These are phyloP conservation scores for Tarenaya hassleriana DNA, from an alignment of 345 rosid genomes.

Conservation along the genomic window DNA sequence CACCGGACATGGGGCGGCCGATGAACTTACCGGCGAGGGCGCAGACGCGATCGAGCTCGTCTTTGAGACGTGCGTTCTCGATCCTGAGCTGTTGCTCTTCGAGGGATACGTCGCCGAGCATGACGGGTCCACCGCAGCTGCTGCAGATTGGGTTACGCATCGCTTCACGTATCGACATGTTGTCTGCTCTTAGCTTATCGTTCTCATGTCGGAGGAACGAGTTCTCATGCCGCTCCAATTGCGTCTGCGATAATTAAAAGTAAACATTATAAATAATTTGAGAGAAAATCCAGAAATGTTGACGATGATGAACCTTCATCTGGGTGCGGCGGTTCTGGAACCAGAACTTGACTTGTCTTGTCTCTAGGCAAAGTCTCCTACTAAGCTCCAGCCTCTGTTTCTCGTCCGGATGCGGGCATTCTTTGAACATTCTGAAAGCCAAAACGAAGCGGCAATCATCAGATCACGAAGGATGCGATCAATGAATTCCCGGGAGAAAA, in stretches of 20 bases:
- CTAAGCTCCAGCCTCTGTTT: conserved; percentile 83
- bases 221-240: conserved; percentile 92
- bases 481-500: too few species aligned
- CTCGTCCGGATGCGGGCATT: conserved; percentile 97
- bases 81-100: conserved; percentile 92
- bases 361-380: conserved; percentile 68
- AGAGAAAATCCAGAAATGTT: too few species aligned
- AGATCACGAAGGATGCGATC: too few species aligned
- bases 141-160: conserved; percentile 86
- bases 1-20: conserved; percentile 60
- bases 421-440: conserved; percentile 55
- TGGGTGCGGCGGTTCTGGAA: conserved; percentile 96
- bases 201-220: conserved; percentile 80
- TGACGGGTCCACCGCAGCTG: conserved; percentile 85
- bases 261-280: too few species aligned
- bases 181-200: conserved; percentile 85
- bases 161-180: conserved; percentile 89
- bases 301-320: conserved; percentile 77
- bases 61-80: conserved; percentile 83
- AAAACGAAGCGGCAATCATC: neutral
- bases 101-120: conserved; percentile 70
- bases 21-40: conserved; percentile 87
- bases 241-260: conserved; percentile 74
- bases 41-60: conserved; percentile 80
- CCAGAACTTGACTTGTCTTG: conserved; percentile 97